These are phyloP conservation scores for Umbelopsis vinacea DNA, from an alignment of 192 early-diverging fungal genomes.

Conservation along the genomic window DNA sequence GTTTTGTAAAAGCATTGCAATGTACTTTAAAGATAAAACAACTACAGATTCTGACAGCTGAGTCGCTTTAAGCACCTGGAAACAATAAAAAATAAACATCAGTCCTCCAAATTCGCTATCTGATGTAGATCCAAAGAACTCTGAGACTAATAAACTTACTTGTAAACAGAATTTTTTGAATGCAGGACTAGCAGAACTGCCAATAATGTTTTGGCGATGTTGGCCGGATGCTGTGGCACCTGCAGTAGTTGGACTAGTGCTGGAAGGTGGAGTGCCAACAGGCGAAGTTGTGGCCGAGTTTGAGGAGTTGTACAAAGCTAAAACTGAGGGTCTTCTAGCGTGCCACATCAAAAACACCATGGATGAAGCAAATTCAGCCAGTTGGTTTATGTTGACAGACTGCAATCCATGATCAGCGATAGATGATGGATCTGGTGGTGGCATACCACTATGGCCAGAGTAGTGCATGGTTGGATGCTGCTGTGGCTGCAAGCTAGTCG, in stretches of 20 bases:
- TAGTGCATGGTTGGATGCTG: neutral
- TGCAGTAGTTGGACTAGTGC: conserved; percentile 34
- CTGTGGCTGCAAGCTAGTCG: conserved; percentile 12
- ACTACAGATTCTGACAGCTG: conserved; percentile 56
- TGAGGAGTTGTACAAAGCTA: conserved; percentile 36
- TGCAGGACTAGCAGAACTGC: conserved; percentile 29
- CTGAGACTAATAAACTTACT: conserved; percentile 33
- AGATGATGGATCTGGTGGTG: conserved; percentile 6
- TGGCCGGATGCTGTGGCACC: conserved; percentile 23
- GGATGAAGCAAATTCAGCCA: conserved; percentile 61
- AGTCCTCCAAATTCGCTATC: conserved; percentile 22
- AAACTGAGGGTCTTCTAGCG: conserved; percentile 44
- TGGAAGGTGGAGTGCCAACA: conserved; percentile 30
- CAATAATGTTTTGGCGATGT: conserved; percentile 37
- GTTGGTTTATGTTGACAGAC: conserved; percentile 38
- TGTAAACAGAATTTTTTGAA: conserved; percentile 47
- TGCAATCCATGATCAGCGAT: neutral
- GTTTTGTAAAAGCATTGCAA: conserved; percentile 48
- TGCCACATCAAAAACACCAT: conserved; percentile 61
- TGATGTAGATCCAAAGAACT: neutral
- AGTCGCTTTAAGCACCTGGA: conserved; percentile 52
- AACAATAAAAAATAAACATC: conserved; percentile 34
- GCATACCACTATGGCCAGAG: conserved; percentile 24
- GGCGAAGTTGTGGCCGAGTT: conserved; percentile 17
- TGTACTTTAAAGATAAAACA: conserved; percentile 57